phyloP scores from a whole-genome alignment of 2,329 filamentous ascomycete species.

The Calonectria honghensis region DNA sequence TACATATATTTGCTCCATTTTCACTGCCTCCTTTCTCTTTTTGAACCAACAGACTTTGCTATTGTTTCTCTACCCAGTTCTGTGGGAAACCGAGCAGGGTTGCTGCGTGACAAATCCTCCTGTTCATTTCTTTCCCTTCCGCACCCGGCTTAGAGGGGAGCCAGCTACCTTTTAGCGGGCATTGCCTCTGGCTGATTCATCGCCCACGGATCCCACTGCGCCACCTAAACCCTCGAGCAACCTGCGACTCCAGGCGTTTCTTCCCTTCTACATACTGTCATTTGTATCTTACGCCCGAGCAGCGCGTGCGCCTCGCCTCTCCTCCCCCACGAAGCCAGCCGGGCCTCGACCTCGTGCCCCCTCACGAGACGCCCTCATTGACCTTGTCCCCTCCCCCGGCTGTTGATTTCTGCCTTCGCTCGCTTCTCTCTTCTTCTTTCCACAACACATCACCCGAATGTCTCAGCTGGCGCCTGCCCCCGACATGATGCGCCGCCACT shows the following conservation, averaged over 20 bases:
- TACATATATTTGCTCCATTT: conserved; percentile 2
- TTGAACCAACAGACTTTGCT: not conserved
- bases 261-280: conserved; percentile 23
- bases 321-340: conserved; percentile 33
- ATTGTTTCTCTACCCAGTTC: not conserved
- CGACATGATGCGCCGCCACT: conserved; percentile 65
- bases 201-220: conserved; percentile 29
- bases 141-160: conserved; percentile 30
- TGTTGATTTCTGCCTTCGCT: conserved; percentile 19
- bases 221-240: conserved; percentile 21
- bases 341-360: conserved; percentile 35
- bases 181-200: conserved; percentile 39
- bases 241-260: conserved; percentile 34
- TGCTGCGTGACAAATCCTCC: conserved; percentile 10
- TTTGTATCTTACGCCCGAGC: conserved; percentile 8
- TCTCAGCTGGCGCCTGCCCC: conserved; percentile 46
- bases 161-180: conserved; percentile 36
- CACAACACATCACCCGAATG: conserved; percentile 37
- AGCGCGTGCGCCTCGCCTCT: conserved; percentile 26
- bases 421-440: conserved; percentile 32
- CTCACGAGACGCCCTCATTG: conserved; percentile 34
- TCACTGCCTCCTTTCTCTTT: not conserved
- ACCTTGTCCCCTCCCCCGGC: conserved; percentile 14
- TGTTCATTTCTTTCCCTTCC: conserved; percentile 17
- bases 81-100: conserved; percentile 10